These are phyloP conservation scores for Hanseniaspora gamundiae DNA, from an alignment of 1,139 yeast species.

Conservation along the genomic window DNA sequence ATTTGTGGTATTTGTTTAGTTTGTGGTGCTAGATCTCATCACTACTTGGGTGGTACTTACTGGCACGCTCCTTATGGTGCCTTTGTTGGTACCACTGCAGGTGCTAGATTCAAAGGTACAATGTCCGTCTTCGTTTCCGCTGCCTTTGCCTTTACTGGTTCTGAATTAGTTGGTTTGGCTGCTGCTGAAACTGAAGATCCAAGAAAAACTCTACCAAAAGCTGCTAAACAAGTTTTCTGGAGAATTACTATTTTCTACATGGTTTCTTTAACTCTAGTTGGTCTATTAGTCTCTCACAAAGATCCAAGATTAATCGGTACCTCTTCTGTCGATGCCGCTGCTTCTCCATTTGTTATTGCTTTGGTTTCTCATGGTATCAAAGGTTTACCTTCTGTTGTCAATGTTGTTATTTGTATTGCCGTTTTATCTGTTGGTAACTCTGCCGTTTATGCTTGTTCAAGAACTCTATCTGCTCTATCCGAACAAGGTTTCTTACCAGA, in stretches of 20 bases:
- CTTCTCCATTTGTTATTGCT: slow-evolving; percentile 55
- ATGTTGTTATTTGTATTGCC: slow-evolving; percentile 43
- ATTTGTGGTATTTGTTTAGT: slow-evolving; percentile 56
- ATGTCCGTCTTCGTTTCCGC: slow-evolving; percentile 39
- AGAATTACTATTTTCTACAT: slow-evolving; percentile 53
- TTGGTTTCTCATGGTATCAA: slow-evolving; percentile 39
- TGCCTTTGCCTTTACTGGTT: slow-evolving; percentile 48
- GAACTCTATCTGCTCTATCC: slow-evolving; percentile 54
- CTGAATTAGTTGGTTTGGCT: slow-evolving; percentile 75
- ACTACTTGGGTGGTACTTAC: slow-evolving; percentile 46
- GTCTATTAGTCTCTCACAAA: slow-evolving; percentile 34
- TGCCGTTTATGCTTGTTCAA: slow-evolving; percentile 51
- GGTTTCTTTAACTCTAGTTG: slow-evolving; percentile 33
- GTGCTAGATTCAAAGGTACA: slow-evolving; percentile 37
- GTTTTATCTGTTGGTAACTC: slow-evolving; percentile 64
- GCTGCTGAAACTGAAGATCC: slow-evolving; percentile 82
- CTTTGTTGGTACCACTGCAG: slow-evolving; percentile 9
- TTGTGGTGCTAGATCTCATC: slow-evolving; percentile 57
- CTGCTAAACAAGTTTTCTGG: slow-evolving; percentile 67
- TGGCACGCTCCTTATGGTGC: slow-evolving; percentile 36
- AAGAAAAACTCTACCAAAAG: slow-evolving; percentile 55
- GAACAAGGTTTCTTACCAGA: slow-evolving; percentile 54
- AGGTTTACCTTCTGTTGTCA: slow-evolving; percentile 44
- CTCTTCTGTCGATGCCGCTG: slow-evolving; percentile 37
- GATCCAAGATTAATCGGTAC: slow-evolving; percentile 30